Conservation (phyloP, 1,284 basidiomycete species). For the Kwoniella shivajii region DNA sequence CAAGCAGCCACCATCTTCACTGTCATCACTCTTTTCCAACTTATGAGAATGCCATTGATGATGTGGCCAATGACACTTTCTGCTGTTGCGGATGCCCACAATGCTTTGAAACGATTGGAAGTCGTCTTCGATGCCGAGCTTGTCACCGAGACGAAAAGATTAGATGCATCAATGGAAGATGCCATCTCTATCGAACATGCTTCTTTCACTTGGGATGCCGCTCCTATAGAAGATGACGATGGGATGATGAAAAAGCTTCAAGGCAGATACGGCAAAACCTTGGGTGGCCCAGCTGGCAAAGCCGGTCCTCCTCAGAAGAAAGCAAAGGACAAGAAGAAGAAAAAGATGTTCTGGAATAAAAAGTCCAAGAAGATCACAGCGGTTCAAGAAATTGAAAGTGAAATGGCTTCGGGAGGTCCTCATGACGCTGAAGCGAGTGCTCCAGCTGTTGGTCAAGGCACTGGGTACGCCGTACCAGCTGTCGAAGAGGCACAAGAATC, state of each 20-base stretch:
- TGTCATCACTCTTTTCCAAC: constrained; percentile 75
- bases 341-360: constrained; percentile 26
- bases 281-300: constrained; percentile 10
- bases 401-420: constrained; percentile 32
- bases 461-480: neutral
- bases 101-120: constrained; percentile 69
- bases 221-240: constrained; percentile 61
- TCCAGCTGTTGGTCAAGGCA: constrained; percentile 21
- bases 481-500: constrained; percentile 3
- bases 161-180: constrained; percentile 57
- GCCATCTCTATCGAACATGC: constrained; percentile 69
- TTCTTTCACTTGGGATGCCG: constrained; percentile 80
- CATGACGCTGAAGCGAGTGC: constrained; percentile 28
- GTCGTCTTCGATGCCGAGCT: constrained; percentile 77
- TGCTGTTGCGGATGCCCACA: constrained; percentile 74
- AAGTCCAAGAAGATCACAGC: constrained; percentile 33
- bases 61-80: constrained; percentile 70
- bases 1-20: constrained; percentile 69
- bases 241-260: constrained; percentile 44
- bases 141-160: constrained; percentile 60
- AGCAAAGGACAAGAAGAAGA: constrained; percentile 23
- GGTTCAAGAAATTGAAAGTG: constrained; percentile 35
- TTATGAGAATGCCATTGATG: constrained; percentile 54
- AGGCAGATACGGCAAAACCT: constrained; percentile 28
- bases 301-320: constrained; percentile 3